Conservation (phyloP, 192 early-diverging fungal species). For the Entomortierella parvispora region DNA sequence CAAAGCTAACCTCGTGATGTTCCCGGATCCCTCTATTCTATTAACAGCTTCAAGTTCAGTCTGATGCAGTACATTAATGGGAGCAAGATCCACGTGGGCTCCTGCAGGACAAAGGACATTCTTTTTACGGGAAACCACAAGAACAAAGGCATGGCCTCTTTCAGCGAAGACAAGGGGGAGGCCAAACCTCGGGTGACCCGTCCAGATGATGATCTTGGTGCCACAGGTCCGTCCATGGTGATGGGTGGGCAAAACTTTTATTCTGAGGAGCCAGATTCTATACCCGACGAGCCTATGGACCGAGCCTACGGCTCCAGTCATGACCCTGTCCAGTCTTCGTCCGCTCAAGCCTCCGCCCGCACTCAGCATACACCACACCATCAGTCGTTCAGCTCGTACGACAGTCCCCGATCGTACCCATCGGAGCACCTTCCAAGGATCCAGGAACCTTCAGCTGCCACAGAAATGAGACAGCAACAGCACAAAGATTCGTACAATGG, state of each 20-base stretch:
- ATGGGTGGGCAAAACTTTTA: constrained; percentile 27
- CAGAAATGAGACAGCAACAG: not conserved
- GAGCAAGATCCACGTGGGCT: constrained; percentile 39
- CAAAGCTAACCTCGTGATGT: not conserved
- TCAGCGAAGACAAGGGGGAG: constrained; percentile 44
- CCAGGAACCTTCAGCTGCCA: constrained; percentile 21
- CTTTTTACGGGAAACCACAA: constrained; percentile 51
- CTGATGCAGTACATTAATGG: constrained; percentile 38
- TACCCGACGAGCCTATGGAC: constrained; percentile 31
- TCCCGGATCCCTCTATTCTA: not conserved
- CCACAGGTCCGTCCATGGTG: constrained; percentile 16
- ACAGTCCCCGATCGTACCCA: constrained; percentile 13
- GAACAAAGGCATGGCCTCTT: constrained; percentile 53
- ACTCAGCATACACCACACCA: constrained; percentile 17
- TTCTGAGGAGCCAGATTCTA: constrained; percentile 49
- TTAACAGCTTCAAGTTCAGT: constrained; percentile 43
- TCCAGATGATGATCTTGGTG: constrained; percentile 17
- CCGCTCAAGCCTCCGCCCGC: constrained; percentile 6
- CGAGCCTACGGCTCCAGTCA: constrained; percentile 13
- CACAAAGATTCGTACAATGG: constrained; percentile 18
- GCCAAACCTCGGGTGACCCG: constrained; percentile 14
- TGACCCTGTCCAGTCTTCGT: not conserved
- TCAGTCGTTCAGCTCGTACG: constrained; percentile 9
- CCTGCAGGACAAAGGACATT: constrained; percentile 49
- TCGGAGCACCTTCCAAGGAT: constrained; percentile 33